A percentile compares a stretch with the other conserved stretches of the same genome.
Evolutionary conservation across 2,329 filamentous ascomycete genomes (phyloP).

Genomic region (Nothopassalora personata): DNA sequence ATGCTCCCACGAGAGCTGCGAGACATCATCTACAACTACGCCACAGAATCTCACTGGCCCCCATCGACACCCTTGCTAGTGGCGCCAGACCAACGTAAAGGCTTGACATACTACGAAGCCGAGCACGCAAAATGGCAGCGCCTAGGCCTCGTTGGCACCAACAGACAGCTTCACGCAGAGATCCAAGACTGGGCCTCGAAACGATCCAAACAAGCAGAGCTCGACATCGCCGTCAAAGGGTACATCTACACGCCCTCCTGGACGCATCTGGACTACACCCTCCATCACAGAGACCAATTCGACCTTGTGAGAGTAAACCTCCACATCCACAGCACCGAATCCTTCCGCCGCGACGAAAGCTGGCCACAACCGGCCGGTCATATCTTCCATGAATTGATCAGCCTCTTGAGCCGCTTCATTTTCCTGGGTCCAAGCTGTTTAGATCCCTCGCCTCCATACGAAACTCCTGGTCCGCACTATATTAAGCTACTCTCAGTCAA

Average conservation of each 20-base stretch:
- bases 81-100: conserved; percentile 8
- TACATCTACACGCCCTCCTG: conserved; percentile 23
- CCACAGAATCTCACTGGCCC: neutral
- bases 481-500: conserved; percentile 18
- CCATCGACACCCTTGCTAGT: conserved; percentile 5
- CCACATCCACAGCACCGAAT: conserved; percentile 24
- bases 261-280: conserved; percentile 17
- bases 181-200: conserved; percentile 2
- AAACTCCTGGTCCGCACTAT: conserved; percentile 9
- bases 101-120: conserved; percentile 13
- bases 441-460: conserved; percentile 2
- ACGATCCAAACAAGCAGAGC: conserved; percentile 7
- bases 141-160: conserved; percentile 8
- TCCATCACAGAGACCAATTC: conserved; percentile 7
- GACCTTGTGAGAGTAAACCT: conserved; percentile 18
- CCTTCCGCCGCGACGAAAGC: conserved; percentile 20
- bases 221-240: conserved; percentile 23
- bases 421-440: conserved; percentile 19
- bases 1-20: conserved; percentile 22
- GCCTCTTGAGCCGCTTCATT: conserved; percentile 22
- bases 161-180: conserved; percentile 19
- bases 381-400: conserved; percentile 16
- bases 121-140: conserved; percentile 9
- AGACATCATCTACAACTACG: conserved; percentile 17
- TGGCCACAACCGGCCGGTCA: conserved; percentile 17